These are phyloP conservation scores for Trichosporon ovoides DNA, from an alignment of 1,284 basidiomycete genomes.

Conservation along the genomic window DNA sequence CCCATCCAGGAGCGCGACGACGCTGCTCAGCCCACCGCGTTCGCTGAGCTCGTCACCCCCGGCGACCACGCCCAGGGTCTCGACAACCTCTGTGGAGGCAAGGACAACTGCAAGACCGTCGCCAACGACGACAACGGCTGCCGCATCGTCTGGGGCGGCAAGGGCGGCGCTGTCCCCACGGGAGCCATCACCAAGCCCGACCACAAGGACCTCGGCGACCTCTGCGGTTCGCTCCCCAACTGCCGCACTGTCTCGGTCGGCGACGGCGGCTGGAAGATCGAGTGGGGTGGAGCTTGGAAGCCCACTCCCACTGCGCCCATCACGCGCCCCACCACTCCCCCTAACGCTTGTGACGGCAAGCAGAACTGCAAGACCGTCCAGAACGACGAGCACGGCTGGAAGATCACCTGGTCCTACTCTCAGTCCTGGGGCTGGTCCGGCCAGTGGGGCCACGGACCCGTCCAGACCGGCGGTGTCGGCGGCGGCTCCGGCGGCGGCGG, in stretches of 20 bases:
- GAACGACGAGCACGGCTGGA: constrained; percentile 6
- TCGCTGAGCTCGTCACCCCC: constrained; percentile 5
- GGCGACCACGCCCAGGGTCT: not conserved
- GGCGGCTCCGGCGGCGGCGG: not conserved
- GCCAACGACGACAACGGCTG: constrained; percentile 3
- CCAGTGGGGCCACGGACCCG: constrained; percentile 1
- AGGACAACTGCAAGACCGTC: constrained; percentile 4
- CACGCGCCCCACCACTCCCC: constrained; percentile 1
- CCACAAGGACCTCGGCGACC: not conserved
- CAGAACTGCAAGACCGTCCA: constrained; percentile 2
- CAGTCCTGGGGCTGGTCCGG: not conserved
- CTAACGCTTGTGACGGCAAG: constrained; percentile 2
- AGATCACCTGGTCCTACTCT: constrained; percentile 4
- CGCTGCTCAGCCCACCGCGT: not conserved
- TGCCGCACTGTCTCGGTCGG: constrained; percentile 5
- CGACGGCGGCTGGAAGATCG: constrained; percentile 2
- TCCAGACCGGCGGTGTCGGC: constrained; percentile 1
- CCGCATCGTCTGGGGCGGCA: constrained; percentile 3
- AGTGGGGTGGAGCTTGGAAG: constrained; percentile 3
- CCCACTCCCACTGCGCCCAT: not conserved
- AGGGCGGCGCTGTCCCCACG: not conserved
- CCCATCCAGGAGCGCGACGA: constrained; percentile 5
- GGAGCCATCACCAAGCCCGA: not conserved
- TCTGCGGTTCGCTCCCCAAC: constrained; percentile 3
- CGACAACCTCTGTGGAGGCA: constrained; percentile 2